Evolutionary conservation across 2,329 filamentous ascomycete species (phyloP).

Genomic region (Zymoseptoria crescenta): DNA sequence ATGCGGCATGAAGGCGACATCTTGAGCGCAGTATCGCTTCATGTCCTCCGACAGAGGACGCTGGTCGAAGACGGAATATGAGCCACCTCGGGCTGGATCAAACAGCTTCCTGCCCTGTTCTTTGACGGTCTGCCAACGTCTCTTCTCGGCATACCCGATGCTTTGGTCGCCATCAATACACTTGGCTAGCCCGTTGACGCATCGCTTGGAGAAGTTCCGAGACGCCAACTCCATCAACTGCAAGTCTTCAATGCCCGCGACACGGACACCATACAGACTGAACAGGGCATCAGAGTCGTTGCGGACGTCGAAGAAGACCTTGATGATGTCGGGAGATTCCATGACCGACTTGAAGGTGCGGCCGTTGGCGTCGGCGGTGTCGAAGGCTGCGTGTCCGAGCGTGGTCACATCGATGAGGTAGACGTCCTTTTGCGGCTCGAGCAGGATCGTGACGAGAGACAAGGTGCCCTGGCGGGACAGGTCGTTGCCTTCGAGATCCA

Average conservation of each 20-base stretch:
- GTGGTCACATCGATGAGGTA: slow-evolving; percentile 42
- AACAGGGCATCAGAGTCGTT: slow-evolving; percentile 52
- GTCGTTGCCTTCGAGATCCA: slow-evolving; percentile 44
- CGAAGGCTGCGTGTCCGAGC: slow-evolving; percentile 35
- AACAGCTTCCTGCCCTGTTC: slow-evolving; percentile 34
- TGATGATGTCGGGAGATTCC: slow-evolving; percentile 37
- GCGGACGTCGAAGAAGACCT: slow-evolving; percentile 53
- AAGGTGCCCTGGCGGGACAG: slow-evolving; percentile 39
- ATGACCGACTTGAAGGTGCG: slow-evolving; percentile 36
- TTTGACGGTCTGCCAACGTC: slow-evolving; percentile 32
- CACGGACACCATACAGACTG: slow-evolving; percentile 35
- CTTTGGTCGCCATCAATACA: slow-evolving; percentile 31
- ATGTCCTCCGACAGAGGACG: slow-evolving; percentile 38
- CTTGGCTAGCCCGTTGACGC: slow-evolving; percentile 27
- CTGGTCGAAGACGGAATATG: slow-evolving; percentile 41
- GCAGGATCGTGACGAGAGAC: slow-evolving; percentile 39
- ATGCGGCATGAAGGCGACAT: slow-evolving; percentile 38
- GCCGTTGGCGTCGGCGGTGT: slow-evolving; percentile 21
- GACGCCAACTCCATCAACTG: slow-evolving; percentile 50
- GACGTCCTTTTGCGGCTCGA: slow-evolving; percentile 23
- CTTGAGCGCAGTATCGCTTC: slow-evolving; percentile 40
- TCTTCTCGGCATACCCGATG: slow-evolving; percentile 5
- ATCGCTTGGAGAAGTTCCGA: slow-evolving; percentile 17
- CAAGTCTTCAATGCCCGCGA: slow-evolving; percentile 44
- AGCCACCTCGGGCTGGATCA: slow-evolving; percentile 36